phyloP scores from a whole-genome alignment of 2,329 filamentous ascomycete genomes.

The Harringtonia aguacate region DNA sequence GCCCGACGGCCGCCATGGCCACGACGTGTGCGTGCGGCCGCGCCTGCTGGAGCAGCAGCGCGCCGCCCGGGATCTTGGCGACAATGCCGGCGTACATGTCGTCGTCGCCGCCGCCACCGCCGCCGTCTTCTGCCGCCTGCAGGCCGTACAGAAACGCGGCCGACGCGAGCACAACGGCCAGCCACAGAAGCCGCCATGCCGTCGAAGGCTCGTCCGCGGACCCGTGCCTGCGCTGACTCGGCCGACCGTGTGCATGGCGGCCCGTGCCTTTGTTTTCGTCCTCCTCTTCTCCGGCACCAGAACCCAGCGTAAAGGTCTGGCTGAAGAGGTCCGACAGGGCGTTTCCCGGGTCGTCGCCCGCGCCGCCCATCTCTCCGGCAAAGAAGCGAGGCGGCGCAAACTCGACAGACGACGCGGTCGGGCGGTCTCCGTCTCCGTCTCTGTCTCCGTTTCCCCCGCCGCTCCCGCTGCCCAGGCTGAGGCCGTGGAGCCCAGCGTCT shows the following conservation, averaged over 20 bases:
- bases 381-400: conserved; percentile 48
- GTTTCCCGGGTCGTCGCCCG: conserved; percentile 26
- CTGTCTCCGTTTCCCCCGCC: too few species aligned
- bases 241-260: too few species aligned
- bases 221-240: background rate
- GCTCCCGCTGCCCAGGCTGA: too few species aligned
- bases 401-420: conserved; percentile 5
- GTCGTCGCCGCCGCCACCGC: background rate
- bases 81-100: background rate
- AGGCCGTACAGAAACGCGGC: background rate
- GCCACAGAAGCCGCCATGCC: background rate
- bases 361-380: conserved; percentile 24
- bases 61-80: background rate
- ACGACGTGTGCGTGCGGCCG: conserved; percentile 6
- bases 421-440: too few species aligned
- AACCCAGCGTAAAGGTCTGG: conserved; percentile 30
- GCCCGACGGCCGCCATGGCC: conserved; percentile 4
- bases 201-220: background rate
- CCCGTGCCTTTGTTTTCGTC: background rate
- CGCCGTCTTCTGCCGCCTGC: background rate
- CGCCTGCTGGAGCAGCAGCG: background rate
- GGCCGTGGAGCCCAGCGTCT: too few species aligned
- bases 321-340: conserved; percentile 32
- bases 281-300: conserved; percentile 18
- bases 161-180: background rate